Evolutionary conservation across 306 rosid species (phyloP).

Genomic region (Vigna nakashimae): DNA sequence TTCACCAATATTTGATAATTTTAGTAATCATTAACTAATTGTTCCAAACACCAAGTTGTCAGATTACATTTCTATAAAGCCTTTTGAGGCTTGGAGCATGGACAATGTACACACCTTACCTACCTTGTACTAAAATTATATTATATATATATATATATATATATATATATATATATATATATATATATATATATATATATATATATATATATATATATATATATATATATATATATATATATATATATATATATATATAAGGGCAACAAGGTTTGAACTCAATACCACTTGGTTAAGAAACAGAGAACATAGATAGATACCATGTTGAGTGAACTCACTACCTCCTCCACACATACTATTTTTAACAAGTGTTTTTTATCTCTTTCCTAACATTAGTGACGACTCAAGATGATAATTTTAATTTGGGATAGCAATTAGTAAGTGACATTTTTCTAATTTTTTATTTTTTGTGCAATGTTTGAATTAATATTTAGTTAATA

Average conservation of each 20-base stretch:
- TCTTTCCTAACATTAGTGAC: not conserved
- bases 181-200: not conserved
- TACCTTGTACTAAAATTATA: conserved; percentile 9
- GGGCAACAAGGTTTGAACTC: not conserved
- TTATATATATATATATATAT: not conserved
- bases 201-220: not conserved
- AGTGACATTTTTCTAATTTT: no score
- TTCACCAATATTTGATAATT: conserved; percentile 14
- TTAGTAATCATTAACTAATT: conserved; percentile 19
- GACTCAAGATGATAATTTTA: not conserved
- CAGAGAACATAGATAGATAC: no score
- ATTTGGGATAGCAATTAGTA: no score
- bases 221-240: not conserved
- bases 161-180: no score
- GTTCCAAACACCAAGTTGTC: conserved; percentile 1
- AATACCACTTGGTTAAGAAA: not conserved
- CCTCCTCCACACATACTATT: not conserved
- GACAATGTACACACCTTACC: not conserved
- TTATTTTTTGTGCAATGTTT: no score
- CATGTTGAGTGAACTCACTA: not conserved
- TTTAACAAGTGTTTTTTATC: not conserved
- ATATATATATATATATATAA: not conserved
- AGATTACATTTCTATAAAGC: conserved; percentile 13
- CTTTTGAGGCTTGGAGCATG: conserved; percentile 22
- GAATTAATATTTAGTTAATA: no score